Evolutionary conservation across 495 filamentous ascomycete species (phyloP), one percentile per base, ranked within the genome.

Genomic region (Apodospora peruviana): DNA sequence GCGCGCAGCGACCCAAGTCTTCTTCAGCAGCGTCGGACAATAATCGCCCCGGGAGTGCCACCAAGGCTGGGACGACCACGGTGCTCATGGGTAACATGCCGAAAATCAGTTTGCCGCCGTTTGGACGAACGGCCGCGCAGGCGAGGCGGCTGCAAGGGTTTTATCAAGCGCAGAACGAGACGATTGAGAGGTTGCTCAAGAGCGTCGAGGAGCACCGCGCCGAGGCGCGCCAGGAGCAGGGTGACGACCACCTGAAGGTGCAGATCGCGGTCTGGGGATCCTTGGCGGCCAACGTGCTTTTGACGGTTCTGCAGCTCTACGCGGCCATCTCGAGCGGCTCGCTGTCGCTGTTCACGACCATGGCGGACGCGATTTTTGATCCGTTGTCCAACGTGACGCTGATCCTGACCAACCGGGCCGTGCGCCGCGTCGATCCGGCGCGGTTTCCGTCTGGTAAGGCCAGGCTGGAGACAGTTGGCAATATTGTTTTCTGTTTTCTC

Each of bases 301-400:
- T 98, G 3, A 80, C 89, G 5, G 68, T 77, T 5, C 73, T 98
- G 3, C 93, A 98, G 58, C 69, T 96, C 34, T 98, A 95, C 69
- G 93, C 82, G 24, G 93, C 93, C 43, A 78, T 86, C 25, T 83
- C 88, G 1, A 95, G 90, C 2, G 81, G 84, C 18, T 96, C 90
- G 5, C 78, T 97, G 34, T 96, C 91, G 4, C 81, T 98, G 42
- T 96, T 97, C 75, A 96, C 93, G 5, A 98, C 94, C 43, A 95
- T 95, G 87, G 93, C 91, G 27, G 93, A 98, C 67, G 85, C 91
- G 20, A 77, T 98, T 54, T 98, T 98, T 71, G 93, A 98, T 64
- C 94, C 94, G 14, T 58, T 94, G 64, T 90, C 85, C 61, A 97
- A 96, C 67, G 58, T 96, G 32, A 91, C 88, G 0, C 76, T 98